Base-by-base conservation (phyloP, 768 basidiomycete species). In the Lactarius vividus region DNA sequence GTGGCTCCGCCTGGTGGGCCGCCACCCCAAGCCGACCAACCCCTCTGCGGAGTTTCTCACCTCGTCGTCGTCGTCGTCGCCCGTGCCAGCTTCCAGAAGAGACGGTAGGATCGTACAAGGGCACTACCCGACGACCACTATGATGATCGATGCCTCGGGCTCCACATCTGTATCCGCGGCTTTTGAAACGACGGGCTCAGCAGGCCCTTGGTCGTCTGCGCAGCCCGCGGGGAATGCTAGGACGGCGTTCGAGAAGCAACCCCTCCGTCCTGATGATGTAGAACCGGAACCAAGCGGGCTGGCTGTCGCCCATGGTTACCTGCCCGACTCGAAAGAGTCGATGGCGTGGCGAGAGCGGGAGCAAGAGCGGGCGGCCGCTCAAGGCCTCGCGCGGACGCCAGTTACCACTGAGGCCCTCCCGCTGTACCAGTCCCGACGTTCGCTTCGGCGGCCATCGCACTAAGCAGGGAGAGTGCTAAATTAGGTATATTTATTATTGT, bases 281-380 rank as follows among this genome's bases (percentile, higher is more conserved):
- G 35, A 44, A 0, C 6, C n/a, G 44, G 56, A 57, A 16, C 2
- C n/a, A 8, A 52, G 35, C 1, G 60, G 37, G 52, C 28, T 26
- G 46, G 23, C 33, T 11, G 29, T 62, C 61, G 13, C 53, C 37
- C 53, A 11, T 26, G 61, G 53, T 20, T 62, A 62, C 54, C n/a
- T 62, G 28, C 11, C 29, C 18, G 39, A 42, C 11, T 62, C 61
- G 61, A 56, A 62, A 31, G 61, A 29, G 28, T 23, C 28, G 61
- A 33, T 40, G 20, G 39, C 61, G 53, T 31, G 37, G 11, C 26
- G 31, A 39, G 53, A 15, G 61, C 39, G 42, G 40, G 37, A 39
- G n/a, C 33, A n/a, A 31, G 37, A 39, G n/a, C 33, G 13, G 57
- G 15, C 28, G 10, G 13, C 11, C 1, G 20, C 13, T 31, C 18